A percentile compares a stretch with the other conserved stretches of the same genome.
Conservation (phyloP, 2,329 filamentous ascomycete genomes). For the Coniochaeta ligniaria region DNA sequence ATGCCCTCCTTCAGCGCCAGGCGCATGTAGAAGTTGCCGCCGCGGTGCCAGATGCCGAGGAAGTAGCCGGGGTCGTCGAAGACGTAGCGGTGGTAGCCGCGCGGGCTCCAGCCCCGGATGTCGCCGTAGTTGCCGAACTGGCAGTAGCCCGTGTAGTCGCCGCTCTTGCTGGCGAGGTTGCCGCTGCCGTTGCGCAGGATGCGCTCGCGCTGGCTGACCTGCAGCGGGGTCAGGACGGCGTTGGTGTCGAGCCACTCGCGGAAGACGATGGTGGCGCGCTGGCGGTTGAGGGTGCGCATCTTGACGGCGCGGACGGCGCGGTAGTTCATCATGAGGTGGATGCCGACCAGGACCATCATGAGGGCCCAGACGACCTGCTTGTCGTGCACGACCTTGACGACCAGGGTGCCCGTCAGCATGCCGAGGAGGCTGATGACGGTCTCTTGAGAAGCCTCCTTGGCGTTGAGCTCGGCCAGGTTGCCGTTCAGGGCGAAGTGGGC, state of each 20-base stretch:
- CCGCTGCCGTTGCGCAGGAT: slow-evolving; percentile 50
- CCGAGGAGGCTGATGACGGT: slow-evolving; percentile 85
- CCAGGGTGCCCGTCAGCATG: slow-evolving; percentile 74
- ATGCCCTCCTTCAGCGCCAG: slow-evolving; percentile 52
- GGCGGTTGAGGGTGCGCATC: slow-evolving; percentile 78
- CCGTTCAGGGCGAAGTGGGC: slow-evolving; percentile 84
- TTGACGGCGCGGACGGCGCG: slow-evolving; percentile 75
- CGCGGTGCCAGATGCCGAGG: slow-evolving; percentile 44
- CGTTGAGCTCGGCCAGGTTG: slow-evolving; percentile 89
- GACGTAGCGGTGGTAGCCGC: slow-evolving; percentile 25
- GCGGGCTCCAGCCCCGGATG: slow-evolving; percentile 20
- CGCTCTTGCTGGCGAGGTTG: slow-evolving; percentile 32
- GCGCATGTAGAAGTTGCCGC: slow-evolving; percentile 42
- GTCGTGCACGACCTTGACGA: slow-evolving; percentile 69
- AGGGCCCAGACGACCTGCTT: slow-evolving; percentile 65
- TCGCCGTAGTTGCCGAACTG: slow-evolving; percentile 32
- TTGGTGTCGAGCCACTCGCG: slow-evolving; percentile 44
- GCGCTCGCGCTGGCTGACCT: slow-evolving; percentile 58
- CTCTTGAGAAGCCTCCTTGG: slow-evolving; percentile 92
- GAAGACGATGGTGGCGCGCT: slow-evolving; percentile 76
- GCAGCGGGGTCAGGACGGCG: slow-evolving; percentile 51
- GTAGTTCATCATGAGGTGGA: slow-evolving; percentile 83
- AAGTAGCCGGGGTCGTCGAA: slow-evolving; percentile 47
- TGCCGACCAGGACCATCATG: slow-evolving; percentile 62
- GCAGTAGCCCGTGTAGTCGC: slow-evolving; percentile 24